Evolutionary conservation across 306 rosid species (phyloP).

Genomic region (Amphicarpaea edgeworthii): DNA sequence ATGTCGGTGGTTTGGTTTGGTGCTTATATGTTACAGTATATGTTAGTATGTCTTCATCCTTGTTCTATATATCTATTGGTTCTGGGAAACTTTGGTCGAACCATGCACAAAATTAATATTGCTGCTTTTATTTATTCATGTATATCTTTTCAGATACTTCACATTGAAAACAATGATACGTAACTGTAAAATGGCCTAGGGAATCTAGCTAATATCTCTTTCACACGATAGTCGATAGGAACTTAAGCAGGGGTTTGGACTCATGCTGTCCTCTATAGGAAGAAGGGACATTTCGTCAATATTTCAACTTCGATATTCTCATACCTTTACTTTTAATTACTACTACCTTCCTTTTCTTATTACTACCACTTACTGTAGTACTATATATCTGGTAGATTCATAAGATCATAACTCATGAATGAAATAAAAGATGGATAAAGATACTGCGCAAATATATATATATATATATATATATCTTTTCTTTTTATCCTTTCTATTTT

Average conservation of each 20-base stretch:
- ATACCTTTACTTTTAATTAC: conserved; percentile 10
- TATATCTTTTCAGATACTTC: conserved; percentile 21
- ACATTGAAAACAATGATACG: conserved; percentile 1
- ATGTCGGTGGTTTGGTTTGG: conserved; percentile 50
- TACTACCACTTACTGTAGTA: neutral
- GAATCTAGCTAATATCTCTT: conserved; percentile 23
- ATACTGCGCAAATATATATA: neutral
- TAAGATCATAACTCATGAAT: too few species aligned
- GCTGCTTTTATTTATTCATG: neutral
- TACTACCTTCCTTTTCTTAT: neutral
- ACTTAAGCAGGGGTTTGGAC: conserved; percentile 32
- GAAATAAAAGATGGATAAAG: neutral
- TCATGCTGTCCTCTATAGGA: conserved; percentile 11
- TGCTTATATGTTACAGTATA: too few species aligned
- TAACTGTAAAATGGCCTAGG: conserved; percentile 25
- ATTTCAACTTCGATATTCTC: neutral
- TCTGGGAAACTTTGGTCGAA: conserved; percentile 28
- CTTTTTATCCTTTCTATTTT: neutral
- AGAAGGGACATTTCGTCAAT: conserved; percentile 16
- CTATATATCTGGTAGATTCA: neutral
- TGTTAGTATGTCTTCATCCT: conserved; percentile 22
- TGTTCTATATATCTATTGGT: conserved; percentile 4
- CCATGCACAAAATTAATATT: conserved; percentile 30
- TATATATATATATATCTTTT: neutral
- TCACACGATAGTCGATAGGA: neutral